Evolutionary conservation across 352 stramenopile species (phyloP), one percentile per base, ranked within the genome.

Genomic region (Globisporangium parvum): DNA sequence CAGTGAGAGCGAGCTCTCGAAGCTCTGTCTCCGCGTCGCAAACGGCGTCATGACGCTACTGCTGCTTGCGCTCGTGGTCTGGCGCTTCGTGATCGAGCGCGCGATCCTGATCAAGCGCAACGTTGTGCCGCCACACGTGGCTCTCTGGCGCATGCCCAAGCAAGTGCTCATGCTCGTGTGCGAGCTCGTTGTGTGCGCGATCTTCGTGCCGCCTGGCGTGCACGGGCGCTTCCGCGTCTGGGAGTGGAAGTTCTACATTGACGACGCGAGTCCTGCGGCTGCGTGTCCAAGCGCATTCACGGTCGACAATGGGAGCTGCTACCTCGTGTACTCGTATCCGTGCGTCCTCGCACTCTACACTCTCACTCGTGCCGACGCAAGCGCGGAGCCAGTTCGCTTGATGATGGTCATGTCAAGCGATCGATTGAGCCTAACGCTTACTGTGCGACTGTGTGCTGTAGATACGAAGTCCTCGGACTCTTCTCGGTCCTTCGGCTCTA

Each of bases 241-340:
- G 51, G 77, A 92, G 44, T 92, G 79, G 81, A 87, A 85, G 57
- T 85, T 71, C 39, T 82, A 85, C 59, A 57, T 69, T 6, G 72
- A 75, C 21, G 51, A 65, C 15, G 46, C 39, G 47, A 54, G 42
- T n/a, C 20, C 44, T 59, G 51, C 41, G 21, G 35, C 26, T 1
- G 51, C 55, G 14, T 92, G 79, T 46, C 55, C 65, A 1, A 57
- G 56, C 4, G 67, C 69, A 8, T 80, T 78, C 51, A 59, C 66
- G 8, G 59, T 66, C 18, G 48, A 71, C 46, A 51, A 44, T 8
- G 66, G 47, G 1, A 75, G 66, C 59, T 92, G 81, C 66, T 92
- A 87, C 47, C 64, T 85, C 42, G 66, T 80, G 17, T 92, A 88
- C 51, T 69, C 66, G 14, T 88, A 92, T 51, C 64, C 73, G 79